Evolutionary conservation across 2,329 filamentous ascomycete genomes (phyloP).

Genomic region (Lizonia empirigonia): DNA sequence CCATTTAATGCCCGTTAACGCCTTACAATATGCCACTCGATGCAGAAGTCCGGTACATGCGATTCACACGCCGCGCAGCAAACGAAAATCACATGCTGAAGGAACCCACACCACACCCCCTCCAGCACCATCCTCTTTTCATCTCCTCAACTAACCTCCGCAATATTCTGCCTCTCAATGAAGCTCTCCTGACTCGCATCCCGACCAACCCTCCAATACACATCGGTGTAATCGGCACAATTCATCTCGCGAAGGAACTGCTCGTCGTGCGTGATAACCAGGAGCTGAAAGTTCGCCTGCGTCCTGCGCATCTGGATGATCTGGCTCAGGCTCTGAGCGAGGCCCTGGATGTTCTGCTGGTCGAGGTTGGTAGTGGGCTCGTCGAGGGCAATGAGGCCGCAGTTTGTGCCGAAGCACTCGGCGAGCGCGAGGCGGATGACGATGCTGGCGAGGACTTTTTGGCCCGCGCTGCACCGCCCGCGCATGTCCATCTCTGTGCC

Average conservation of each 20-base stretch:
- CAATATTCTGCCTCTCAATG: slow-evolving; percentile 68
- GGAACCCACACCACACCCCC: too few species aligned
- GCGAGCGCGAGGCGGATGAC: slow-evolving; percentile 96
- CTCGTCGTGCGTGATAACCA: slow-evolving; percentile 98
- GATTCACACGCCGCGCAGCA: too few species aligned
- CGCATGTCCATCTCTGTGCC: slow-evolving; percentile 99
- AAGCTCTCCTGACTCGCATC: slow-evolving; percentile 85
- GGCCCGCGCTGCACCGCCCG: slow-evolving; percentile 92
- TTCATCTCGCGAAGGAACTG: slow-evolving; percentile 94
- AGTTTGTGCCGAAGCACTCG: slow-evolving; percentile 95
- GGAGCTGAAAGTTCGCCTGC: slow-evolving; percentile 95
- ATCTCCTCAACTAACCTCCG: slow-evolving; percentile 36
- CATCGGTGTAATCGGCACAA: slow-evolving; percentile 89
- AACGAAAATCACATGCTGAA: too few species aligned
- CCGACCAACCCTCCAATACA: slow-evolving; percentile 84
- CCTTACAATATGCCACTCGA: neutral
- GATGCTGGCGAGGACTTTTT: slow-evolving; percentile 95
- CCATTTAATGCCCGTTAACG: neutral
- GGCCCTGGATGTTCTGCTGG: slow-evolving; percentile 87
- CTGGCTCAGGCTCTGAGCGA: slow-evolving; percentile 81
- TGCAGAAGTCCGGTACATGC: too few species aligned
- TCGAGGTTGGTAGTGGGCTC: slow-evolving; percentile 98
- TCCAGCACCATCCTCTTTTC: neutral
- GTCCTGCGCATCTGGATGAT: slow-evolving; percentile 84
- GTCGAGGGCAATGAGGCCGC: slow-evolving; percentile 93